Percentiles rank a stretch among this genome's conserved stretches.
These are phyloP conservation scores for Monosporascus sp. DNA, from an alignment of 2,329 filamentous ascomycete genomes.

Conservation along the genomic window DNA sequence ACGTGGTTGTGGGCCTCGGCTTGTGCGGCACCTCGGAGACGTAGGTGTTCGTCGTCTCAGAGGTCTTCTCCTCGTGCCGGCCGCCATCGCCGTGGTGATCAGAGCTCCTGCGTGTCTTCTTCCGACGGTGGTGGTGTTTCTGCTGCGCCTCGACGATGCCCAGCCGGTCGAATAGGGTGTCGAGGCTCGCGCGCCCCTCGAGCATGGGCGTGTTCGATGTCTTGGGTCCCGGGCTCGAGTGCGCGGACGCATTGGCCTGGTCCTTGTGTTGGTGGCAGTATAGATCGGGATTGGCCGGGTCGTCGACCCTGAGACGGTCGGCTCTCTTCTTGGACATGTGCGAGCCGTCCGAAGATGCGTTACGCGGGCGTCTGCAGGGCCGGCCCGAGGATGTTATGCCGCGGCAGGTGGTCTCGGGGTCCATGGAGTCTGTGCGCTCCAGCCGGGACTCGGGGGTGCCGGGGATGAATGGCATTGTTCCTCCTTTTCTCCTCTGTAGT, in stretches of 20 bases:
- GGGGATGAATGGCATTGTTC: slow-evolving; percentile 57
- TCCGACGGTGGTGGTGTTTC: slow-evolving; percentile 19
- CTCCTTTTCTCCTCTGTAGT: background rate
- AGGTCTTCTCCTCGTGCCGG: slow-evolving; percentile 14
- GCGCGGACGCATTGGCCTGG: slow-evolving; percentile 56
- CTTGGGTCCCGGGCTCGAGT: slow-evolving; percentile 40
- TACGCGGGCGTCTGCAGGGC: slow-evolving; percentile 72
- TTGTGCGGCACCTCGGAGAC: slow-evolving; percentile 11
- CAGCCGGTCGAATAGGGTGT: slow-evolving; percentile 77
- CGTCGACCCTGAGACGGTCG: slow-evolving; percentile 35
- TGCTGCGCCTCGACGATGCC: slow-evolving; percentile 65
- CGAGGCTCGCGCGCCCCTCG: slow-evolving; percentile 69
- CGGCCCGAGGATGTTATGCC: slow-evolving; percentile 80
- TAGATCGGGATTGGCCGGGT: slow-evolving; percentile 53
- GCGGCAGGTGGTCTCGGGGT: slow-evolving; percentile 78
- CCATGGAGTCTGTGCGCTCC: slow-evolving; percentile 75
- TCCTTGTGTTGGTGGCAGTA: slow-evolving; percentile 97
- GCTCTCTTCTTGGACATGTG: slow-evolving; percentile 20
- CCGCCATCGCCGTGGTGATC: slow-evolving; percentile 16
- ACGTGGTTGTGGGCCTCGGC: slow-evolving; percentile 22
- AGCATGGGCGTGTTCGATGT: slow-evolving; percentile 46
- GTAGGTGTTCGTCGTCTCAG: slow-evolving; percentile 2
- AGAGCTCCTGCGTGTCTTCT: slow-evolving; percentile 5
- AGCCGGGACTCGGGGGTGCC: slow-evolving; percentile 79
- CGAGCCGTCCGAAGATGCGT: slow-evolving; percentile 33